phyloP scores from a whole-genome alignment of 2,329 filamentous ascomycete genomes.

The Aspergillus caelatus region DNA sequence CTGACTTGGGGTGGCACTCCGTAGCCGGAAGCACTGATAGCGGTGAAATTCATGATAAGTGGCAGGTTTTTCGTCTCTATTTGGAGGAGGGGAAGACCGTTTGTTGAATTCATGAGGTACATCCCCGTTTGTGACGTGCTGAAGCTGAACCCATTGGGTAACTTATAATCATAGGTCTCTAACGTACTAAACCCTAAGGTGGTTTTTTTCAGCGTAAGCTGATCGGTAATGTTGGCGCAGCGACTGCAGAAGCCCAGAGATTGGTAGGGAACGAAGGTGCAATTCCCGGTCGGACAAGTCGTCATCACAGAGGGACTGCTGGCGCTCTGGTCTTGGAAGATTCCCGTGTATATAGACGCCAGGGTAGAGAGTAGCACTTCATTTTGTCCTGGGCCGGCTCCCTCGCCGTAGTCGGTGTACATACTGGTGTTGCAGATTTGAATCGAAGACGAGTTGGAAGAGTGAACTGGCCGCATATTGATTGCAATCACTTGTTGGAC shows the following conservation, averaged over 20 bases:
- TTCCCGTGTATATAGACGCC: slow-evolving; percentile 34
- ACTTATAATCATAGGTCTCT: slow-evolving; percentile 20
- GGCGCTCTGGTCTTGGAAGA: slow-evolving; percentile 25
- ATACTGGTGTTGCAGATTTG: slow-evolving; percentile 25
- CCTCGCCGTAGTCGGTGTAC: slow-evolving; percentile 25
- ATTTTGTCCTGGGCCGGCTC: slow-evolving; percentile 26
- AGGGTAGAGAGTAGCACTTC: slow-evolving; percentile 26
- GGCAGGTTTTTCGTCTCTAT: slow-evolving; percentile 17
- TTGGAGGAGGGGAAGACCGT: slow-evolving; percentile 12
- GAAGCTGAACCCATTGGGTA: slow-evolving; percentile 24
- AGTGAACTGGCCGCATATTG: slow-evolving; percentile 21
- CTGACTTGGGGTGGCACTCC: slow-evolving; percentile 17
- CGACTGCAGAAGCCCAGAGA: slow-evolving; percentile 34
- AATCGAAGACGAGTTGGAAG: slow-evolving; percentile 18
- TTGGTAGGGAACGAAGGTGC: slow-evolving; percentile 33
- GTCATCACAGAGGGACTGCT: slow-evolving; percentile 22
- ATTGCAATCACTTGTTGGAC: slow-evolving; percentile 33
- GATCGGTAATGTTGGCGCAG: slow-evolving; percentile 25
- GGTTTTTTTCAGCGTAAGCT: slow-evolving; percentile 8
- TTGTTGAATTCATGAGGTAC: slow-evolving; percentile 27
- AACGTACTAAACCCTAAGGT: background rate
- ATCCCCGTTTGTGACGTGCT: slow-evolving; percentile 14
- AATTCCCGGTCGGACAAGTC: slow-evolving; percentile 37
- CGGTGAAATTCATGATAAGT: slow-evolving; percentile 26
- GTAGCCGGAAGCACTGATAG: slow-evolving; percentile 22